Base-by-base conservation (phyloP, 1,284 basidiomycete genomes). In the Papiliotrema terrestris region DNA sequence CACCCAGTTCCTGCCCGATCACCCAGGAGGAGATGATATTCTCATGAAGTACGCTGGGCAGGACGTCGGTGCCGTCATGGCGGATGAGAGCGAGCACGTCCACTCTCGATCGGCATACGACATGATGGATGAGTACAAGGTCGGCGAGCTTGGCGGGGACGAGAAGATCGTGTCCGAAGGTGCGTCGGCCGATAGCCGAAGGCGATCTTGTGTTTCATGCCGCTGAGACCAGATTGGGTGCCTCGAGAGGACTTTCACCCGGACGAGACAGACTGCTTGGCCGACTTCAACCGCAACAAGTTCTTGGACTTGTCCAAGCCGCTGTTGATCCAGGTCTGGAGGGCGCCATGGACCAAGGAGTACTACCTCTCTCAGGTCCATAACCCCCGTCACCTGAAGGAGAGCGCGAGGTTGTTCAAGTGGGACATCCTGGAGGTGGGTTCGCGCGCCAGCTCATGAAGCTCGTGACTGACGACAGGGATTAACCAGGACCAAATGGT, bases 361-460 rank as follows among this genome's bases (percentile, higher is more conserved):
- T 98, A 96, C 74, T 98, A 98, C 75, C 81, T 98, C 51, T 84
- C 91, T 69, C 95, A 98, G 76, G 92, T 98, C 0, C 95, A 98
- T 76, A 91, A 95, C 76, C 90, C 95, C 8, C 86, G 95, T 47
- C 96, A 98, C 76, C 75, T 96, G 51, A 82, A 86, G 29, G 83
- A 93, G 46, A 87, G 91, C 13, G 93, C 93, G 0, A 85, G 89
- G 58, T 80, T 98, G 60, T 98, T 98, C 73, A 87, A 88, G 17
- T 86, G 86, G 6, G 80, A 82, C 56, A 83, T 86, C 60, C 84
- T 98, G 37, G 95, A 98, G 81, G 87, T 59, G 51, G 42, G 60
- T 41, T 17, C 1, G n/a, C 32, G 2, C 13, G 35, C 14, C 26
- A 8, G 1, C 17, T 9, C 3, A 44, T 29, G 32, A 22, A 32